Base-by-base conservation (phyloP, 208 protist genomes). In the Endotrypanum monterogeii region DNA sequence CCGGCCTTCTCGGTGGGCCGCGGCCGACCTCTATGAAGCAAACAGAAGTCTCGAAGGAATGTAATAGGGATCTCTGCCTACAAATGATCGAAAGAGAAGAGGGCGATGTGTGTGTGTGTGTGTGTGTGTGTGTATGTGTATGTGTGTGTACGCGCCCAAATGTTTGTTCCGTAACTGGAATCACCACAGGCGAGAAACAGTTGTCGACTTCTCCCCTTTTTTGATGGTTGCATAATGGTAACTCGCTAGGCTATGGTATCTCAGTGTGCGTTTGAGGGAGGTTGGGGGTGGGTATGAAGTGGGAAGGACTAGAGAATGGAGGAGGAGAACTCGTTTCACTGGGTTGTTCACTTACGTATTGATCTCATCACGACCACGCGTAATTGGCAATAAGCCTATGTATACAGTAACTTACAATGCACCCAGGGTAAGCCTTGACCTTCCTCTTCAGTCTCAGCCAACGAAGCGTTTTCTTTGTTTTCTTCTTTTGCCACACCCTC, bases 1-100 rank as follows among this genome's bases (percentile, higher is more conserved):
- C 61, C 80, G 0, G 63, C 91, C 9, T 96, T 96, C 72, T 62
- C 87, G 28, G 71, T 82, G 11, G 91, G 91, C 50, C 83, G 91
- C 44, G 91, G 91, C 39, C 67, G 86, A 3, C 83, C 84, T 23
- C 57, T 92, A 50, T 86, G 55, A 46, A 8, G 51, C 48, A 71
- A 41, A n/a, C 32, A 20, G 32, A 63, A 63, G 23, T 2, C 16
- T 63, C 32, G 25, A 41, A 39, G 60, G 37, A 12, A 16, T 18
- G 60, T 48, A 8, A 25, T 14, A 48, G 37, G 25, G 60, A 44
- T 35, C 20, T 48, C 23, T n/a, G 23, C 35, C 37, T 25, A 44
- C 37, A 18, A 30, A 48, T 28, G 60, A 18, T 35, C 63, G 63
- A 54, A 28, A 28, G n/a, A 55, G 28, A n/a, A n/a, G n/a, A n/a